Base-by-base conservation (phyloP, 352 stramenopile genomes). In the Elongisporangium prolatum region DNA sequence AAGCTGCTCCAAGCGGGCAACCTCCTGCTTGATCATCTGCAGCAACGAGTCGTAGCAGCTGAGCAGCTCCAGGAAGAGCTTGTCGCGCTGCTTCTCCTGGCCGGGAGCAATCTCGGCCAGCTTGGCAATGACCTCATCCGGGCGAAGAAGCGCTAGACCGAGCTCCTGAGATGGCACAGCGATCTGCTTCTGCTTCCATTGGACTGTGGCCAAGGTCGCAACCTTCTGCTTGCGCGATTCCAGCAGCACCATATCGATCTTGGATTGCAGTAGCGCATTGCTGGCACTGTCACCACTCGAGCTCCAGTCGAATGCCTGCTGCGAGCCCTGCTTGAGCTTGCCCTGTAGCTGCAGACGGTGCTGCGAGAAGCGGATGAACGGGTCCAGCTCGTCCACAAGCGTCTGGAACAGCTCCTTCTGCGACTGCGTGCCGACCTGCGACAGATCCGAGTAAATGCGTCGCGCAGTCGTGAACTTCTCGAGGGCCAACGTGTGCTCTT, bases 361-460 rank as follows among this genome's bases (percentile, higher is more conserved):
- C 71, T 94, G 80, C 38, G 78, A 94, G 65, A 92, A 94, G 44
- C 84, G 82, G 52, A 94, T 89, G 56, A 94, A 92, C 21, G 84
- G 84, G 63, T 89, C 80, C 50, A 94, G 65, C 64, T 94, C 82
- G 22, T 89, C 78, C 8, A 86, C 74, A 7, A 74, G 81, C 53
- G 63, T 77, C 50, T 69, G 75, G 64, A 92, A 91, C 4, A 94
- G 65, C 62, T 94, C 84, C 63, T 89, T 84, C 68, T 94, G 84
- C 57, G 82, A 89, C 20, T 79, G 68, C 55, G 84, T 91, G 55
- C 84, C 84, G 22, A 94, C 82, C 59, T 94, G 75, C 53, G 80
- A 81, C 22, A 94, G 69, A 50, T 96, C 86, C 59, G 78, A 66
- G 72, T 92, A 96, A 65, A 97, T 95, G 52, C 83, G 80, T 34